Conservation (phyloP, 2,329 filamentous ascomycete species). For the Verticillium klebahnii region DNA sequence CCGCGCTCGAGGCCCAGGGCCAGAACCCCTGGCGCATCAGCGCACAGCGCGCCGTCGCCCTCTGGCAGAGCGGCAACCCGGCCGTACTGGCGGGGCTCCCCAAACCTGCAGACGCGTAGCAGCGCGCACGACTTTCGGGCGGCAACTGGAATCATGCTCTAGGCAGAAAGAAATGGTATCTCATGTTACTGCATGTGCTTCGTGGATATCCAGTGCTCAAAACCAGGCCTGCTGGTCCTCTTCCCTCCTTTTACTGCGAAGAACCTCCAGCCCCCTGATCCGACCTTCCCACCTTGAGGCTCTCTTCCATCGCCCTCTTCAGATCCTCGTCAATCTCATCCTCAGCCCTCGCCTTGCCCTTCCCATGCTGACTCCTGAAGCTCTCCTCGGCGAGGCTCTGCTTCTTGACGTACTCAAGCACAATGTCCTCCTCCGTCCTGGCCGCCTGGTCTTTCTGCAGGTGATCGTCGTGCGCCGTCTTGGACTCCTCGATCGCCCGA, state of each 20-base stretch:
- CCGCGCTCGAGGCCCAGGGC: slow-evolving; percentile 19
- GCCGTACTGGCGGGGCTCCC: slow-evolving; percentile 4
- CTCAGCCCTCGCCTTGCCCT: slow-evolving; percentile 24
- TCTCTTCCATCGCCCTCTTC: slow-evolving; percentile 49
- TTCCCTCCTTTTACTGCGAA: not conserved
- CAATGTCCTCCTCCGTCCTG: slow-evolving; percentile 64
- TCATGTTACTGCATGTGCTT: slow-evolving; percentile 1
- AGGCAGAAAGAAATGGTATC: slow-evolving; percentile 8
- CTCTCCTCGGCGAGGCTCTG: slow-evolving; percentile 69
- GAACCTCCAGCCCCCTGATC: slow-evolving; percentile 14
- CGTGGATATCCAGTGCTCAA: not conserved
- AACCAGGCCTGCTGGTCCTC: not conserved
- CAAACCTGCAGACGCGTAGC: not conserved
- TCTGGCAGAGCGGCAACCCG: slow-evolving; percentile 21
- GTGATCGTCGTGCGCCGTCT: slow-evolving; percentile 38
- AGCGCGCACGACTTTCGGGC: not conserved
- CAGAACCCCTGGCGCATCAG: slow-evolving; percentile 25
- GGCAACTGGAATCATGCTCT: not conserved
- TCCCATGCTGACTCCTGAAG: slow-evolving; percentile 28
- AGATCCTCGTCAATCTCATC: slow-evolving; percentile 49
- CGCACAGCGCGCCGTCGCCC: slow-evolving; percentile 14
- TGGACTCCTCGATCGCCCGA: slow-evolving; percentile 42
- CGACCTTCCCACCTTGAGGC: slow-evolving; percentile 35
- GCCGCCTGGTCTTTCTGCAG: slow-evolving; percentile 34
- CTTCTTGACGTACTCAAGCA: slow-evolving; percentile 73